phyloP scores from a whole-genome alignment of 2,329 filamentous ascomycete genomes.

The Epichloe sylvatica region DNA sequence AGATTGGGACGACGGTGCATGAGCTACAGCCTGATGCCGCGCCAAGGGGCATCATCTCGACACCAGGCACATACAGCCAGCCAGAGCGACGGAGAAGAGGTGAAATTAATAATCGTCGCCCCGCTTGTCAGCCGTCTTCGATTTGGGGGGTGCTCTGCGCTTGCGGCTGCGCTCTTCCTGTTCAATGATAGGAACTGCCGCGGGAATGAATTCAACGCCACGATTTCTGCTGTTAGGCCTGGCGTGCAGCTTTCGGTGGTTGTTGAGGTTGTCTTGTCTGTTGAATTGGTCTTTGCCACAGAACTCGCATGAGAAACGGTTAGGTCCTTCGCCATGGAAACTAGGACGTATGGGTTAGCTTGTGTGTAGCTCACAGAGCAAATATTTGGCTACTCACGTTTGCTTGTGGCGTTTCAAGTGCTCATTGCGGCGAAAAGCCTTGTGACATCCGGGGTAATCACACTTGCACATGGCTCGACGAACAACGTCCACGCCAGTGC shows the following conservation, averaged over 20 bases:
- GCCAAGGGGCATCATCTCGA: neutral
- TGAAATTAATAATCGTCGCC: slow-evolving; percentile 15
- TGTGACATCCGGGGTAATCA: slow-evolving; percentile 31
- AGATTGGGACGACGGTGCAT: neutral
- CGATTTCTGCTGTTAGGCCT: slow-evolving; percentile 25
- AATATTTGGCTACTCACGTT: slow-evolving; percentile 26
- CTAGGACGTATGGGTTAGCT: slow-evolving; percentile 8
- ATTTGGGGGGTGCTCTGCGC: slow-evolving; percentile 24
- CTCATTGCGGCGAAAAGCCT: slow-evolving; percentile 38
- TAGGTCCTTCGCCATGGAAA: slow-evolving; percentile 25
- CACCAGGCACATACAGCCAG: neutral
- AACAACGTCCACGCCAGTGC: slow-evolving; percentile 21
- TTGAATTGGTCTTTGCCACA: slow-evolving; percentile 29
- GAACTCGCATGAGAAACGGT: slow-evolving; percentile 27
- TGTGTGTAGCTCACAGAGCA: neutral
- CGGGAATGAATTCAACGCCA: slow-evolving; percentile 26
- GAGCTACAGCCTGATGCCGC: neutral
- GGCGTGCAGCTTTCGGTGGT: slow-evolving; percentile 28
- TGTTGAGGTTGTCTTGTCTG: slow-evolving; percentile 28
- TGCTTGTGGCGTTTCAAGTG: slow-evolving; percentile 41
- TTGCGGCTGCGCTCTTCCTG: slow-evolving; percentile 27
- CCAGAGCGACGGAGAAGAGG: neutral
- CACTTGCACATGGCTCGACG: slow-evolving; percentile 31
- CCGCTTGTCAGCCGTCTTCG: slow-evolving; percentile 21
- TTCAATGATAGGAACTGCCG: slow-evolving; percentile 26